phyloP scores from a whole-genome alignment of 164 flowering plant species.

The Santalum album region DNA sequence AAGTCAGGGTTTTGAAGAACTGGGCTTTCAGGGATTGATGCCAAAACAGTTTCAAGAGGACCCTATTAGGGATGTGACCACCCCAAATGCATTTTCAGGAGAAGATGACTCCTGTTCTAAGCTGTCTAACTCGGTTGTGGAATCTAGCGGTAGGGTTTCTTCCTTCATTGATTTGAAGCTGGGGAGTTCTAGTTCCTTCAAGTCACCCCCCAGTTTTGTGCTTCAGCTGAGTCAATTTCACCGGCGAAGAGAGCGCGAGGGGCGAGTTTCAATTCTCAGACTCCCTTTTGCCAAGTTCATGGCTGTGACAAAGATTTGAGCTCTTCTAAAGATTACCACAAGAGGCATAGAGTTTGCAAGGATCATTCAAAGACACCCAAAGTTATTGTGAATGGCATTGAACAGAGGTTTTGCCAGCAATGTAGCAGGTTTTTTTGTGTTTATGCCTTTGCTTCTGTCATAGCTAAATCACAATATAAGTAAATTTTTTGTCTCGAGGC shows the following conservation, averaged over 20 bases:
- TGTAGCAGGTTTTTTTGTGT: conserved; percentile 55
- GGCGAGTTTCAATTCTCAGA: conserved; percentile 23
- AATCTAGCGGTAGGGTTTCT: neutral
- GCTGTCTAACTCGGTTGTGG: neutral
- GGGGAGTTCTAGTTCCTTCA: neutral
- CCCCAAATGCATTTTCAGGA: neutral
- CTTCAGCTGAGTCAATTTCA: neutral
- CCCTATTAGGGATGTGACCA: neutral
- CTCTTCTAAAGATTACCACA: conserved; percentile 79
- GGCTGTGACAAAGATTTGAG: conserved; percentile 75
- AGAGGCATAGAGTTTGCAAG: conserved; percentile 83
- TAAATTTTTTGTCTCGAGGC: neutral
- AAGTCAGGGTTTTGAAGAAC: neutral
- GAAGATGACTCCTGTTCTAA: neutral
- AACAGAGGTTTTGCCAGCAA: conserved; percentile 85
- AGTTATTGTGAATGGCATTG: conserved; percentile 68
- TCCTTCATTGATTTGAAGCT: neutral
- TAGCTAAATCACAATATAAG: neutral
- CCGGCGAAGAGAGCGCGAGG: conserved; percentile 8
- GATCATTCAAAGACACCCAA: conserved; percentile 68
- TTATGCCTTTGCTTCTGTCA: conserved; percentile 3
- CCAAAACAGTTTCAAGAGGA: neutral
- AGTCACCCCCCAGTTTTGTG: neutral
- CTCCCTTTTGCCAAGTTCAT: conserved; percentile 65
- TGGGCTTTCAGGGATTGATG: neutral